These are phyloP conservation scores for Tremellales sp. DNA, from an alignment of 1,284 basidiomycete genomes.

Conservation along the genomic window DNA sequence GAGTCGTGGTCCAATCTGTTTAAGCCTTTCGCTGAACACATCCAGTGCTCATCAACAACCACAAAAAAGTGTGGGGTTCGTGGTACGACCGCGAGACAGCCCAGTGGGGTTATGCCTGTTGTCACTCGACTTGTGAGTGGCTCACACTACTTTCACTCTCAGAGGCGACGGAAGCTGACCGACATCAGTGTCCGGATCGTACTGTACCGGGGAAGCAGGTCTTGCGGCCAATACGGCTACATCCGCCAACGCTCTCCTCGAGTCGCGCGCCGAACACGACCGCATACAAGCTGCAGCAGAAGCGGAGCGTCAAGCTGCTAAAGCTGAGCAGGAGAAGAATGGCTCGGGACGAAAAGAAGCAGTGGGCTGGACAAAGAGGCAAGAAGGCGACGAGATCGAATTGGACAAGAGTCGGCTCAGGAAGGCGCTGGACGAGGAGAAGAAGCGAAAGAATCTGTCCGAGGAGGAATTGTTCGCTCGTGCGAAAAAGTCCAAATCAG, in stretches of 20 bases:
- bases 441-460: conserved; percentile 63
- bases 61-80: conserved; percentile 92
- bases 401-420: conserved; percentile 66
- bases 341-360: conserved; percentile 37
- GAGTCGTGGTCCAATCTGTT: conserved; percentile 32
- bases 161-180: too few species aligned
- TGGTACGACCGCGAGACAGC: conserved; percentile 73
- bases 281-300: conserved; percentile 32
- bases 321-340: conserved; percentile 38
- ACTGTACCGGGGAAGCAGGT: conserved; percentile 86
- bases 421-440: conserved; percentile 70
- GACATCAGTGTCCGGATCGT: conserved; percentile 67
- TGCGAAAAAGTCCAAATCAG: conserved; percentile 52
- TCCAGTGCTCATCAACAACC: conserved; percentile 81
- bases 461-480: conserved; percentile 53
- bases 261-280: conserved; percentile 44
- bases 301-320: conserved; percentile 15
- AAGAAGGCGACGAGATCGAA: conserved; percentile 64
- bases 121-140: conserved; percentile 62
- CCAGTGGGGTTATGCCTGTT: conserved; percentile 92
- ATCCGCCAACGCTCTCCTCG: conserved; percentile 63
- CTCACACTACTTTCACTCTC: too few species aligned
- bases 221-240: conserved; percentile 72
- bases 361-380: conserved; percentile 57
- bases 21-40: neutral